These are phyloP conservation scores for Termitomyces sp. DNA, from an alignment of 768 basidiomycete species.

Conservation along the genomic window DNA sequence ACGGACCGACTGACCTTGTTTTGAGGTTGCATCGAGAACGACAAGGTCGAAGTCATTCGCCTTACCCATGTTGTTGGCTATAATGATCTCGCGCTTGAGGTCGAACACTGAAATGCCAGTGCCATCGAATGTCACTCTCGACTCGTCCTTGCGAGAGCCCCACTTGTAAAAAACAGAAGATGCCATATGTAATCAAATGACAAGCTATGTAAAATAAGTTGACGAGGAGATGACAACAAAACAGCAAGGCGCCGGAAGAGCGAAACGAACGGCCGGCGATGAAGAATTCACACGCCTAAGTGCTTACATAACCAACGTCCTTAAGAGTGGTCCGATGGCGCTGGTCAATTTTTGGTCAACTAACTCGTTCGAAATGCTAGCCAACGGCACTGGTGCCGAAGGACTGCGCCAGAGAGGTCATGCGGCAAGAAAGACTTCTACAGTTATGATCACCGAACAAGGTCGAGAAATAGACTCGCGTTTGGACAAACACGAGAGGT, in stretches of 20 bases:
- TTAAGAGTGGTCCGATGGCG: constrained; percentile 15
- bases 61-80: constrained; percentile 93
- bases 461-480: constrained; percentile 71
- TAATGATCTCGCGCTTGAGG: constrained; percentile 96
- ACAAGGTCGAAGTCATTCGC: constrained; percentile 95
- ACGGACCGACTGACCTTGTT: constrained; percentile 65
- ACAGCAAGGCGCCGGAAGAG: background rate
- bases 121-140: constrained; percentile 94
- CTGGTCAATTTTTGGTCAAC: background rate
- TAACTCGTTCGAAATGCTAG: constrained; percentile 12
- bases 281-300: background rate
- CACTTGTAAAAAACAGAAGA: constrained; percentile 99
- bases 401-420: constrained; percentile 19
- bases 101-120: constrained; percentile 99
- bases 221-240: background rate
- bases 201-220: constrained; percentile 21
- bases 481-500: constrained; percentile 67
- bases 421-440: constrained; percentile 19
- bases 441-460: constrained; percentile 51
- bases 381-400: constrained; percentile 10
- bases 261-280: background rate
- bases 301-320: constrained; percentile 5
- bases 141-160: constrained; percentile 92
- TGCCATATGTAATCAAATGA: constrained; percentile 54
- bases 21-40: constrained; percentile 77